Evolutionary conservation across 345 rosid genomes (phyloP), one percentile per base, ranked within the genome.

Genomic region (Lepidium aucheri): DNA sequence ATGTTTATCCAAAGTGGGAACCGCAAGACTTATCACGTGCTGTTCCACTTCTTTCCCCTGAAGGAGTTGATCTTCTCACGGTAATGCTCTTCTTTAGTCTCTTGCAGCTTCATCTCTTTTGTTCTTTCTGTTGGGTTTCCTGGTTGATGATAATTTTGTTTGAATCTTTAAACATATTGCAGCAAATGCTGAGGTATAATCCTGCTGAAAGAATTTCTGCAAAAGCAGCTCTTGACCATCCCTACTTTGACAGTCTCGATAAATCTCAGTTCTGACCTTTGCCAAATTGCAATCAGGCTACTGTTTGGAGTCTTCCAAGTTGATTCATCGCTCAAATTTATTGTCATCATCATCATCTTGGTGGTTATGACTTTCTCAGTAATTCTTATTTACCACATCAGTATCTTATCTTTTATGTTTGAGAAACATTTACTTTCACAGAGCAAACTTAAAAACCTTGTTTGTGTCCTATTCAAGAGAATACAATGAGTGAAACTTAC

Each of bases 1-100:
- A 94, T 73, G 91, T 84, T 2, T 94, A 90, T 75, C 99, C 99
- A 17, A 77, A 46, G 17, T 94, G 99, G 99, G 95, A 86, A 61
- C 78, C 93, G 33, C 99, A 94, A 70, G 78, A 77, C 69, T 74
- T 88, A 62, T 82, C 85, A 0, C 87, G 88, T 13, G 89, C 82
- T 57, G 97, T 88, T 46, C 95, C 99, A 7, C 63, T 88, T 49
- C 85, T 94, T 3, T 78, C 78, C 59, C 76, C 89, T 20, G 87
- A 94, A 43, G 97, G 99, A 41, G 82, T 90, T 60, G 97, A 94
- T 66, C 99, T 90, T 80, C 80, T 94, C 49, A 79, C 81, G 76
- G 97, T 94, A 80, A 82, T 54, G 15, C 53, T 40, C 32, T 63
- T 46, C 66, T n/a, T n/a, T 13, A 8, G 10, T 44, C 22, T 50